Conservation (phyloP, 208 protist genomes). For the Crithidia fasciculata region DNA sequence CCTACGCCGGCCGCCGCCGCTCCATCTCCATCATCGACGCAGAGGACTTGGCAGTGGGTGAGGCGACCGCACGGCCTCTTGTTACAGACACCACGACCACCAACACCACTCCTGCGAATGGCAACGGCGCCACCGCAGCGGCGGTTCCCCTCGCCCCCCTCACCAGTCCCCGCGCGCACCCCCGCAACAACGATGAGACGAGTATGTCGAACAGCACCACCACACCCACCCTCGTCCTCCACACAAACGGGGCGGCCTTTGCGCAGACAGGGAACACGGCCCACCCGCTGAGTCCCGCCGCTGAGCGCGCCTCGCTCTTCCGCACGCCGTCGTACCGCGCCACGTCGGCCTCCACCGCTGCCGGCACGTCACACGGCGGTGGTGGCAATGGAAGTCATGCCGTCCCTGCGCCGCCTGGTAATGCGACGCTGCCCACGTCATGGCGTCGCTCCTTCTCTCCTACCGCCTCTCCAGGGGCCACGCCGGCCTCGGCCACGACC, state of each 20-base stretch:
- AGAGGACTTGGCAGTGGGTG: conserved; percentile 2
- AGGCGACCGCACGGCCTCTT: background rate
- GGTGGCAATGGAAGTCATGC: background rate
- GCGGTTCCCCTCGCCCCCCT: background rate
- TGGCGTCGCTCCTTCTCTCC: conserved; percentile 16
- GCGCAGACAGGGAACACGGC: background rate
- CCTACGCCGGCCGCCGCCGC: conserved; percentile 17
- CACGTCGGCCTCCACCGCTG: background rate
- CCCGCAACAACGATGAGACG: conserved; percentile 3
- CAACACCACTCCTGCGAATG: too few species aligned
- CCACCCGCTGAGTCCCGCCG: background rate
- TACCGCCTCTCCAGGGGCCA: background rate
- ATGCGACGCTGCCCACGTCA: background rate
- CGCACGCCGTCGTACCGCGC: conserved; percentile 13
- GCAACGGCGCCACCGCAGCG: too few species aligned
- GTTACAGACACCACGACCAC: too few species aligned
- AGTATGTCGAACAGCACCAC: conserved; percentile 2
- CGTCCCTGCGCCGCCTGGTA: background rate
- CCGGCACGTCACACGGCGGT: too few species aligned
- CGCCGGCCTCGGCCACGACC: background rate
- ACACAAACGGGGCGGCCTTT: background rate
- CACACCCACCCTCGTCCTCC: background rate
- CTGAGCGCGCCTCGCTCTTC: conserved; percentile 9
- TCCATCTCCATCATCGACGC: conserved; percentile 20
- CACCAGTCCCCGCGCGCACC: background rate